Evolutionary conservation across 371 early-diverging fungal species (phyloP).

Genomic region (Rhizopus delemar): DNA sequence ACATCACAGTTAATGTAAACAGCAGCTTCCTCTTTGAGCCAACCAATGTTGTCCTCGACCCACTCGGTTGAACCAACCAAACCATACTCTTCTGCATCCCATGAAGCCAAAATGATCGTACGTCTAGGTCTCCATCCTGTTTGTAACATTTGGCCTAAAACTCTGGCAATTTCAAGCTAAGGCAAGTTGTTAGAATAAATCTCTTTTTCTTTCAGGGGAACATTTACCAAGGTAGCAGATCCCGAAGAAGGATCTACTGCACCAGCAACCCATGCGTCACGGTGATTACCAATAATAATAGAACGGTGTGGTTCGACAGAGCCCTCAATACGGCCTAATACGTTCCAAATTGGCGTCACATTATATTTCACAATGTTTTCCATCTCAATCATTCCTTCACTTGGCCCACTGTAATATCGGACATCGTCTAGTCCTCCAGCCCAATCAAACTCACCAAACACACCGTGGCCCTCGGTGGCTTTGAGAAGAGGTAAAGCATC

Average conservation of each 20-base stretch:
- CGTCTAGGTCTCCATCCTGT: conserved; percentile 68
- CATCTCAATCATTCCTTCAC: conserved; percentile 53
- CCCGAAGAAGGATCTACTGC: conserved; percentile 73
- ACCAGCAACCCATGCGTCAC: conserved; percentile 76
- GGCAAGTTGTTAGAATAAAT: not conserved
- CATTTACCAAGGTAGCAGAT: conserved; percentile 52
- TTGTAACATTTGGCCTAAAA: conserved; percentile 54
- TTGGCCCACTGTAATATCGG: conserved; percentile 62
- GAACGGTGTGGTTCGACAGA: conserved; percentile 57
- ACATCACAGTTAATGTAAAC: conserved; percentile 64
- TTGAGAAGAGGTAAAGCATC: conserved; percentile 64
- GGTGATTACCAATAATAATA: conserved; percentile 56
- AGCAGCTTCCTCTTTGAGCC: conserved; percentile 53
- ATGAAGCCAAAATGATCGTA: conserved; percentile 63
- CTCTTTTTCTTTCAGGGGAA: conserved; percentile 39
- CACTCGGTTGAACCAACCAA: conserved; percentile 67
- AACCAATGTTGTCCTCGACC: conserved; percentile 61
- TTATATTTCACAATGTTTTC: conserved; percentile 59
- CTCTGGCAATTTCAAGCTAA: conserved; percentile 55
- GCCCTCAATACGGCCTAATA: conserved; percentile 65
- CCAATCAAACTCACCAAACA: conserved; percentile 43
- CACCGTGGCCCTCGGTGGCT: conserved; percentile 55
- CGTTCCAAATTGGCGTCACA: conserved; percentile 70
- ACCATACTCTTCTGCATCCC: conserved; percentile 72
- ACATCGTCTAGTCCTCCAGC: conserved; percentile 52